These are phyloP conservation scores for Boletus mariae DNA, from an alignment of 1,284 basidiomycete species.

Conservation along the genomic window DNA sequence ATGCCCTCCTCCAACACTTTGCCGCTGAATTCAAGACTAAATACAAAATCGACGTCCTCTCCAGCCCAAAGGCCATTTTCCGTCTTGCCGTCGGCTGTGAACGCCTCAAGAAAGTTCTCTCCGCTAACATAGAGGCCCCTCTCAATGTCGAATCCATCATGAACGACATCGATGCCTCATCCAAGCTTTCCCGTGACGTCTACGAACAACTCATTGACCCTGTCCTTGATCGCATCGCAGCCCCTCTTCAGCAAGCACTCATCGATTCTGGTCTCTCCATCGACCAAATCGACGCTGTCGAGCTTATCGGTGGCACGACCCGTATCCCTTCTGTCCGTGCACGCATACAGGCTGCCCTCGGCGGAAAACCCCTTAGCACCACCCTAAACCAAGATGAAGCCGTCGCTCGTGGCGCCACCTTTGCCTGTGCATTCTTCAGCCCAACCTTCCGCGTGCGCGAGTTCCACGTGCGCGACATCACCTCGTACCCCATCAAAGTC, in stretches of 20 bases:
- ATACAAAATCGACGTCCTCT: conserved; percentile 93
- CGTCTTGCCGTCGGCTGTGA: conserved; percentile 84
- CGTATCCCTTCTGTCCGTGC: conserved; percentile 95
- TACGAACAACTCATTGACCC: conserved; percentile 89
- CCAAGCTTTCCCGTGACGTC: conserved; percentile 88
- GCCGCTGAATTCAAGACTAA: conserved; percentile 86
- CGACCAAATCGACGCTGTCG: conserved; percentile 87
- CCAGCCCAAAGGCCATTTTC: conserved; percentile 88
- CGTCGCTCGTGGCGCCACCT: conserved; percentile 88
- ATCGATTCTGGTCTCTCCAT: conserved; percentile 89
- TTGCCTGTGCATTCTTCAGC: conserved; percentile 91
- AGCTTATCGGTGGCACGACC: conserved; percentile 92
- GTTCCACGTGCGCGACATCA: conserved; percentile 82
- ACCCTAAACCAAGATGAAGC: conserved; percentile 97
- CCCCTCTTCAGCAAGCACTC: conserved; percentile 88
- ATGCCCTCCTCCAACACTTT: conserved; percentile 83
- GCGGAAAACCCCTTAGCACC: conserved; percentile 73
- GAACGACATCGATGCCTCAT: conserved; percentile 92
- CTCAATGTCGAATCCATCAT: conserved; percentile 91
- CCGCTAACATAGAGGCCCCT: conserved; percentile 82
- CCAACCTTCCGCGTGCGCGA: conserved; percentile 95
- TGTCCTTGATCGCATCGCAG: conserved; percentile 88
- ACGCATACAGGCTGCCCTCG: conserved; percentile 85
- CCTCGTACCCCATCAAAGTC: conserved; percentile 83
- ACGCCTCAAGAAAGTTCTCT: conserved; percentile 69